Conservation (phyloP, 108 stramenopile genomes). For the Pseudonitzschia delicatissima region DNA sequence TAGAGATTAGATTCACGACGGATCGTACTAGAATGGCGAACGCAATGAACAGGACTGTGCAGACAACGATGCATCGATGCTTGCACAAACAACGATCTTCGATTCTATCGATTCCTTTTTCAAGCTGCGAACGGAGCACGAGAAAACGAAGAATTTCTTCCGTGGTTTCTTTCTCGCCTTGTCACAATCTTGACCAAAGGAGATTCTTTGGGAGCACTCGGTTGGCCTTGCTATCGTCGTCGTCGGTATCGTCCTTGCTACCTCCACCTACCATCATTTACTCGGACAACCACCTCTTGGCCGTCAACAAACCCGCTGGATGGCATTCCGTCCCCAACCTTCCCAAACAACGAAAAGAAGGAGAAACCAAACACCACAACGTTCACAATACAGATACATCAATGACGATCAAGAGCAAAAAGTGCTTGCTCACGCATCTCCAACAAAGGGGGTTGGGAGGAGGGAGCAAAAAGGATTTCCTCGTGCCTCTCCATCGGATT, state of each 20-base stretch:
- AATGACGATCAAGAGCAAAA: constrained; percentile 2
- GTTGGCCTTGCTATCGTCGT: neutral
- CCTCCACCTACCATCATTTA: constrained; percentile 48
- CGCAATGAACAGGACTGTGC: too few species aligned
- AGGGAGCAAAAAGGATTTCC: constrained; percentile 62
- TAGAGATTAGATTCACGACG: too few species aligned
- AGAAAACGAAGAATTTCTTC: too few species aligned
- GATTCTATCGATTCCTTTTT: too few species aligned
- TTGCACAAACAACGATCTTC: too few species aligned
- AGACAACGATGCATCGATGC: too few species aligned
- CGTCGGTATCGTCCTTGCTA: neutral
- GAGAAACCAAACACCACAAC: constrained; percentile 3
- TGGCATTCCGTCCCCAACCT: constrained; percentile 75
- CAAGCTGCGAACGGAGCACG: too few species aligned
- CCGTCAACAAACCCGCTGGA: constrained; percentile 83
- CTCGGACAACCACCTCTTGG: constrained; percentile 78
- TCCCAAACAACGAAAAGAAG: constrained; percentile 11
- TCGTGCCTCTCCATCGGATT: constrained; percentile 72
- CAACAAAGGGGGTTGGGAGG: constrained; percentile 58
- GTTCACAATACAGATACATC: neutral
- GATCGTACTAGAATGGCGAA: too few species aligned
- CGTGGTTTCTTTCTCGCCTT: too few species aligned
- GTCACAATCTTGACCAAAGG: too few species aligned
- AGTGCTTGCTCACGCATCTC: constrained; percentile 66
- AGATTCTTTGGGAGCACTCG: neutral